phyloP scores from a whole-genome alignment of 257 asterid species.

The Solanum chiquidenum region DNA sequence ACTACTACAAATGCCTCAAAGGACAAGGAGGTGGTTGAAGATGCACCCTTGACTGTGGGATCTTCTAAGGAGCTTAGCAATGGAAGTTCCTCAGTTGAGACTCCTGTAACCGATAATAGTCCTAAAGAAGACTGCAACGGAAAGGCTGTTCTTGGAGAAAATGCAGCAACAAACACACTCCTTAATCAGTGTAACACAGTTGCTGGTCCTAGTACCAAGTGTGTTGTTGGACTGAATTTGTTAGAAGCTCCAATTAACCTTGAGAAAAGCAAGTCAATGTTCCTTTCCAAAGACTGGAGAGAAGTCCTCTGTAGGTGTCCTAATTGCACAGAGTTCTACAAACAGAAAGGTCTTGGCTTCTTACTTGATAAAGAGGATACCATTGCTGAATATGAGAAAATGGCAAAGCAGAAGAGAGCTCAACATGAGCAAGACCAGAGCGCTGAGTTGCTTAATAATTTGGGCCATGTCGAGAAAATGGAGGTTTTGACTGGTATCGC shows the following conservation, averaged over 20 bases:
- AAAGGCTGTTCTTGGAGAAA: constrained; percentile 7
- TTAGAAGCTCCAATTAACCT: constrained; percentile 20
- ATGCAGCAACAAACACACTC: neutral
- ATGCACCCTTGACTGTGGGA: constrained; percentile 12
- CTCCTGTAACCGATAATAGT: constrained; percentile 5
- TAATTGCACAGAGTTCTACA: constrained; percentile 46
- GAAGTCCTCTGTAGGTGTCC: constrained; percentile 61
- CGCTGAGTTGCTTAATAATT: constrained; percentile 53
- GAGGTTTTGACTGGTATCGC: constrained; percentile 73
- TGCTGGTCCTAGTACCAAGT: constrained; percentile 40
- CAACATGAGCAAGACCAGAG: constrained; percentile 69
- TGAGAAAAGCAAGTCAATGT: constrained; percentile 44
- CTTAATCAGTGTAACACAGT: constrained; percentile 15
- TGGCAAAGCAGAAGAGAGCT: constrained; percentile 72
- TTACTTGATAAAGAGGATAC: constrained; percentile 82
- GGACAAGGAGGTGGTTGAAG: constrained; percentile 33
- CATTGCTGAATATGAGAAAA: constrained; percentile 80
- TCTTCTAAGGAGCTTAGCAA: constrained; percentile 14
- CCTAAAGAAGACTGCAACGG: constrained; percentile 8
- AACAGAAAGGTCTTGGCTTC: constrained; percentile 49
- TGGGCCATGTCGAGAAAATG: constrained; percentile 79
- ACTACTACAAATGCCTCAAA: constrained; percentile 10
- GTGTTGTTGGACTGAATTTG: constrained; percentile 39
- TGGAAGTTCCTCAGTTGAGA: constrained; percentile 13
- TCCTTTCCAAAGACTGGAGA: constrained; percentile 76